A percentile compares a stretch with the other conserved stretches of the same genome.
These are phyloP conservation scores for Sodiomyces alkalinus DNA, from an alignment of 2,329 filamentous ascomycete genomes.

Conservation along the genomic window DNA sequence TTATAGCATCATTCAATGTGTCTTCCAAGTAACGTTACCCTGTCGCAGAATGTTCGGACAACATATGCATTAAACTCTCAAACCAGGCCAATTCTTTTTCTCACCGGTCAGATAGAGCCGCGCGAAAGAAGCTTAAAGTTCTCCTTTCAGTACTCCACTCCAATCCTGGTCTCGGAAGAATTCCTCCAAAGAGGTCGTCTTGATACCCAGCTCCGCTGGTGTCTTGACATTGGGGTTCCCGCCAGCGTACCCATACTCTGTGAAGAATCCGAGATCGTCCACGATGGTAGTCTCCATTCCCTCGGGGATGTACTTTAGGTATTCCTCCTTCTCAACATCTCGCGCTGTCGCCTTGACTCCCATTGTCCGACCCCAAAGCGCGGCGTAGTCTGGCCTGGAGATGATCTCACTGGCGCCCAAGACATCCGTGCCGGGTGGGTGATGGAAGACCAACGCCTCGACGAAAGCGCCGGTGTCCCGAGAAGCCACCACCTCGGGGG, in stretches of 20 bases:
- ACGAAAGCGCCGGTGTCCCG: constrained; percentile 9
- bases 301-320: constrained; percentile 3
- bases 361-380: constrained; percentile 5
- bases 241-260: constrained; percentile 8
- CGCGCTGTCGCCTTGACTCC: constrained; percentile 4
- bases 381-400: constrained; percentile 4
- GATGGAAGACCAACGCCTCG: constrained; percentile 5
- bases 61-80: too few relatives aligned
- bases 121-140: too few relatives aligned
- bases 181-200: constrained; percentile 5
- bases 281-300: constrained; percentile 1
- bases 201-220: constrained; percentile 5
- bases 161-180: constrained; percentile 7
- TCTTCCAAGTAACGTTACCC: too few relatives aligned
- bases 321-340: constrained; percentile 5
- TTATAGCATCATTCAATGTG: too few relatives aligned
- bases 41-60: too few relatives aligned
- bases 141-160: constrained; percentile 2
- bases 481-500: constrained; percentile 4
- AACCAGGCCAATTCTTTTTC: too few relatives aligned
- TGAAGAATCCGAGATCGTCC: constrained; percentile 5
- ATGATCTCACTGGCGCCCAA: constrained; percentile 5
- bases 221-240: constrained; percentile 4
- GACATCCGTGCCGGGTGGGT: constrained; percentile 5
- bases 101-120: too few relatives aligned